These are phyloP conservation scores for Ophiocordyceps camponoti-floridani DNA, from an alignment of 2,329 filamentous ascomycete species.

Conservation along the genomic window DNA sequence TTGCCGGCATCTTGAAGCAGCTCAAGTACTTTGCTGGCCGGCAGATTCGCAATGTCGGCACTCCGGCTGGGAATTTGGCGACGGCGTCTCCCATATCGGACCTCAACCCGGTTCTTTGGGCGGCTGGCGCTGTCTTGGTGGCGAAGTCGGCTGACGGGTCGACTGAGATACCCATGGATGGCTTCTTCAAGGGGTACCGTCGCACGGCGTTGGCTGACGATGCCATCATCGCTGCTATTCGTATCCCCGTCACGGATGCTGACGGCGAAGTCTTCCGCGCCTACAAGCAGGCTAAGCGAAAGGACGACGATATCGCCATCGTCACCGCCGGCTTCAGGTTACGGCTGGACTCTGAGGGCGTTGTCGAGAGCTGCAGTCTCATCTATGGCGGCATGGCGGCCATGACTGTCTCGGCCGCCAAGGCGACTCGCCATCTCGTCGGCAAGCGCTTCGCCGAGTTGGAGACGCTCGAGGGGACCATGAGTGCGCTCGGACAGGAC, in stretches of 20 bases:
- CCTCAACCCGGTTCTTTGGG: constrained; percentile 84
- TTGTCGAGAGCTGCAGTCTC: constrained; percentile 58
- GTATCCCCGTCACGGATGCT: constrained; percentile 59
- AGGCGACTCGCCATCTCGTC: constrained; percentile 52
- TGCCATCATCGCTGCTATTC: constrained; percentile 70
- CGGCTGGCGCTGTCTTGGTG: constrained; percentile 63
- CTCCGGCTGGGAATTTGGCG: constrained; percentile 81
- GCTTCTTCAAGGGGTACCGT: constrained; percentile 87
- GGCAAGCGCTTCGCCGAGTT: constrained; percentile 69
- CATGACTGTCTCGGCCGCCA: constrained; percentile 72
- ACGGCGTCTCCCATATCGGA: constrained; percentile 95
- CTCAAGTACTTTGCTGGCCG: constrained; percentile 86
- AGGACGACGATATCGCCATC: constrained; percentile 97
- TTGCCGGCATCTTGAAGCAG: constrained; percentile 83
- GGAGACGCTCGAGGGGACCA: constrained; percentile 70
- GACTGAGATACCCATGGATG: constrained; percentile 74
- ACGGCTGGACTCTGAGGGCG: constrained; percentile 46
- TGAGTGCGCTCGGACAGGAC: constrained; percentile 76
- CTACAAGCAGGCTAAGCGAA: constrained; percentile 93
- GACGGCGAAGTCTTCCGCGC: constrained; percentile 73
- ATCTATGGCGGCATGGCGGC: constrained; percentile 95
- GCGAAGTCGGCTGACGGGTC: constrained; percentile 60
- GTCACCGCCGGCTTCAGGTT: constrained; percentile 77
- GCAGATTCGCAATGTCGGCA: constrained; percentile 95
- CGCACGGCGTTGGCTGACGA: constrained; percentile 65